Conservation (phyloP, 768 basidiomycete species). For the Phaeotremella skinneri region DNA sequence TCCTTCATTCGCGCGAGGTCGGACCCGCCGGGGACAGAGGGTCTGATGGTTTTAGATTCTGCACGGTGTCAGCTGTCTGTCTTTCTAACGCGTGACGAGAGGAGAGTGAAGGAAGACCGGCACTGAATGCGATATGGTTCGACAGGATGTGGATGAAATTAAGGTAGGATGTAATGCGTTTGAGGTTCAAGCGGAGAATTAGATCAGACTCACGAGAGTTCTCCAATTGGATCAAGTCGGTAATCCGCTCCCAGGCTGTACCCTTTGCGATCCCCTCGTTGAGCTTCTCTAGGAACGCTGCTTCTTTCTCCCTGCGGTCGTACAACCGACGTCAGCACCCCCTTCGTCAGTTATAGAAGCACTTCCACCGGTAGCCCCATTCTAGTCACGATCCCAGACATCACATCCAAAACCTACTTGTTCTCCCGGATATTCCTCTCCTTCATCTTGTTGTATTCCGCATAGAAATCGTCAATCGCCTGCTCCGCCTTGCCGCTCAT, state of each 20-base stretch:
- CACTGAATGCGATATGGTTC: background rate
- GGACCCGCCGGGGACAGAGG: constrained; percentile 79
- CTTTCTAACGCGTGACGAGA: background rate
- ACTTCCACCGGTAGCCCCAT: background rate
- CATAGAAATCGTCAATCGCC: constrained; percentile 52
- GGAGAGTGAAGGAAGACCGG: background rate
- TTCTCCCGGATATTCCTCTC: constrained; percentile 88
- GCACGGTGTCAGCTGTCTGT: background rate
- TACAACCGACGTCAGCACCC: background rate
- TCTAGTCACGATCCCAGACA: background rate
- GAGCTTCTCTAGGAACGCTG: constrained; percentile 69
- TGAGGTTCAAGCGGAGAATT: background rate
- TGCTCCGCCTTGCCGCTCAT: constrained; percentile 69
- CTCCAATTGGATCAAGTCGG: constrained; percentile 76
- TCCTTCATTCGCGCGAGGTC: constrained; percentile 90
- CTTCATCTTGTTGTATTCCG: constrained; percentile 71
- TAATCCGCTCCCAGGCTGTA: constrained; percentile 95
- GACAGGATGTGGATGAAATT: background rate
- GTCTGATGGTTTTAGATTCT: constrained; percentile 88
- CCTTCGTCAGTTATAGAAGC: background rate
- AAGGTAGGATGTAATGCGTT: constrained; percentile 1
- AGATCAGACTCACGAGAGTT: constrained; percentile 64
- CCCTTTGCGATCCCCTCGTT: constrained; percentile 76
- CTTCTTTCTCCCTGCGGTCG: constrained; percentile 72
- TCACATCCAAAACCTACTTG: constrained; percentile 65